These are phyloP conservation scores for Penicillium crystallinum DNA, from an alignment of 495 filamentous ascomycete genomes.

Conservation along the genomic window DNA sequence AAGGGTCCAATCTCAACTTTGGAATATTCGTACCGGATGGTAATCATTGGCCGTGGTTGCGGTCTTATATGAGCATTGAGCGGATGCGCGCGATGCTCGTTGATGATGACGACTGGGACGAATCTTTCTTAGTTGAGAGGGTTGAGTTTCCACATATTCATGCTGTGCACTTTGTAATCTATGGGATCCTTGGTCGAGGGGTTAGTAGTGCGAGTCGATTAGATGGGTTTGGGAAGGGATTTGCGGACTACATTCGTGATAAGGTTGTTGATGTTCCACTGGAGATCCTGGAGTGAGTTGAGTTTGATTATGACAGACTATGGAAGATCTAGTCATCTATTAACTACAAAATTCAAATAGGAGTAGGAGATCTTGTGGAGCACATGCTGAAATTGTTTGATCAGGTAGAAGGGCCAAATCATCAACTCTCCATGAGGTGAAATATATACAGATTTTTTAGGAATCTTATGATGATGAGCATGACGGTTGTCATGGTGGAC, in stretches of 20 bases:
- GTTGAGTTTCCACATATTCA: slow-evolving; percentile 37
- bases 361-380: too few relatives aligned
- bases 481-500: too few relatives aligned
- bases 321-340: too few relatives aligned
- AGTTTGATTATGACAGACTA: background rate
- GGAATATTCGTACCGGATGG: slow-evolving; percentile 38
- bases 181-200: slow-evolving; percentile 46
- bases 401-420: too few relatives aligned
- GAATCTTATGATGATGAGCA: too few relatives aligned
- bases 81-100: slow-evolving; percentile 32
- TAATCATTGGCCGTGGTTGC: slow-evolving; percentile 42
- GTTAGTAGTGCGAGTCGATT: slow-evolving; percentile 41
- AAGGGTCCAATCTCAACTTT: slow-evolving; percentile 45
- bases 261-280: slow-evolving; percentile 41
- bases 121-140: slow-evolving; percentile 37
- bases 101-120: slow-evolving; percentile 30
- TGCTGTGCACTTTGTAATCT: slow-evolving; percentile 49
- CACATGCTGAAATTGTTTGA: too few relatives aligned
- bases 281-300: slow-evolving; percentile 8
- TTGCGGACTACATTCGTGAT: slow-evolving; percentile 45
- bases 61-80: slow-evolving; percentile 32
- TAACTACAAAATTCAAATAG: too few relatives aligned
- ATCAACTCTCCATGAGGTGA: too few relatives aligned
- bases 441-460: too few relatives aligned
- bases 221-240: slow-evolving; percentile 50